Evolutionary conservation across 1,284 basidiomycete genomes (phyloP).

Genomic region (Austropuccinia psidii): DNA sequence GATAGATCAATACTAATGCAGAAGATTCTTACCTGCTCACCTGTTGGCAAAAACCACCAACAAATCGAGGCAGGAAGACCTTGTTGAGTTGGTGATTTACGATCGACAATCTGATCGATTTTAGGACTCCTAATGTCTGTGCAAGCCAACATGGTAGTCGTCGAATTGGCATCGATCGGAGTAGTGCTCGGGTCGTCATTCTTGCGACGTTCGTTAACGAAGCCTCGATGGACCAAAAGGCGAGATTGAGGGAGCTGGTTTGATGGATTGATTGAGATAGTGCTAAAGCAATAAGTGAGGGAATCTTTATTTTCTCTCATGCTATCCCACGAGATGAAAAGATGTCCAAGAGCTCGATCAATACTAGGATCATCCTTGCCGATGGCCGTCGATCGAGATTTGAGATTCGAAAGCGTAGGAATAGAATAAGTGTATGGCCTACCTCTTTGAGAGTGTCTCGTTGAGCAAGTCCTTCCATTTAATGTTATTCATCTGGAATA

Average conservation of each 20-base stretch:
- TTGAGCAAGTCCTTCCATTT: background rate
- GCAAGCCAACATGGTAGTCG: background rate
- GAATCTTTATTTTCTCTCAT: conserved; percentile 30
- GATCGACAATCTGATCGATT: background rate
- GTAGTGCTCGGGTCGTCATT: background rate
- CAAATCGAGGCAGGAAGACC: conserved; percentile 9
- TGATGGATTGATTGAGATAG: background rate
- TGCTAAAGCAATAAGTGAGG: conserved; percentile 23
- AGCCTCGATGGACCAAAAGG: conserved; percentile 22
- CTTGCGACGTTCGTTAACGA: conserved; percentile 17
- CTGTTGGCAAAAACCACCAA: conserved; percentile 27
- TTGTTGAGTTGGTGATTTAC: background rate
- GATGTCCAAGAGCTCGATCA: background rate
- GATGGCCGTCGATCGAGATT: background rate
- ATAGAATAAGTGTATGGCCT: background rate
- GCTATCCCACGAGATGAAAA: background rate
- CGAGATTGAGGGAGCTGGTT: conserved; percentile 1
- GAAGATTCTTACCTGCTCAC: conserved; percentile 13
- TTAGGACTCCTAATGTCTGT: conserved; percentile 27
- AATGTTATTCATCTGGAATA: too few species aligned
- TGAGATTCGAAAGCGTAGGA: background rate
- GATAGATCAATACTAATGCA: background rate
- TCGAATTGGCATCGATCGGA: background rate
- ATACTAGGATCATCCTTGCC: background rate
- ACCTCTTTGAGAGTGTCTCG: background rate